Base-by-base conservation (phyloP, 1,139 yeast species). In the Suhomyces panamericanus region DNA sequence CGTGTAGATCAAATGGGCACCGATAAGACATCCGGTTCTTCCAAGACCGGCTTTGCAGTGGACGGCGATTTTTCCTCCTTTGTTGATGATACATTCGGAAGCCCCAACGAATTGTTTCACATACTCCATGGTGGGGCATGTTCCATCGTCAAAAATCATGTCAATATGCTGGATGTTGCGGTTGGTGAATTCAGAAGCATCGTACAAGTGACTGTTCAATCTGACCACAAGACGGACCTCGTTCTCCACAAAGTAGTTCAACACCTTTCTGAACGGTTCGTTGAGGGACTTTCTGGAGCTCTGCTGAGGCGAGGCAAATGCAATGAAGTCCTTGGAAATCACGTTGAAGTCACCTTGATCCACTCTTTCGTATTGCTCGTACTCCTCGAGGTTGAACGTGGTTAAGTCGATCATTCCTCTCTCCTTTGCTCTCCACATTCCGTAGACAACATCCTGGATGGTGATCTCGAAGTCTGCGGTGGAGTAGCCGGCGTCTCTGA, bases 11-110 rank as follows among this genome's bases (percentile, higher is more conserved):
- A 93, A 74, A 66, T 93, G 96, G 2, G 99, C 99, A 4, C 99
- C 99, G 54, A 93, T 93, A 42, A 93, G 77, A 67, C 99, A 93
- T 15, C 99, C 99, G 0, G 99, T 93, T 70, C 99, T 80, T 16
- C 99, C 99, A 49, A 93, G 73, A 7, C 99, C 99, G 6, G 99
- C 99, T 63, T 95, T 93, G 73, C 99, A 93, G 66, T 93, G 99
- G 13, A 93, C 98, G 1, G 99, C 99, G 48, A 93, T 85, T 61
- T 90, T 90, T 13, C 97, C 97, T 11, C 95, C 95, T 48, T 83
- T 78, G 36, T 76, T 72, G 47, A 91, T 88, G 17, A 89, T 81
- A 41, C 95, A 87, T 61, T 91, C 97, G 2, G 96, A 93, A 1
- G 96, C 96, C 9, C 99, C 99, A 50, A 93, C 81, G 60, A 93